phyloP scores from a whole-genome alignment of 345 rosid species.

The Gynandropsis gynandra region DNA sequence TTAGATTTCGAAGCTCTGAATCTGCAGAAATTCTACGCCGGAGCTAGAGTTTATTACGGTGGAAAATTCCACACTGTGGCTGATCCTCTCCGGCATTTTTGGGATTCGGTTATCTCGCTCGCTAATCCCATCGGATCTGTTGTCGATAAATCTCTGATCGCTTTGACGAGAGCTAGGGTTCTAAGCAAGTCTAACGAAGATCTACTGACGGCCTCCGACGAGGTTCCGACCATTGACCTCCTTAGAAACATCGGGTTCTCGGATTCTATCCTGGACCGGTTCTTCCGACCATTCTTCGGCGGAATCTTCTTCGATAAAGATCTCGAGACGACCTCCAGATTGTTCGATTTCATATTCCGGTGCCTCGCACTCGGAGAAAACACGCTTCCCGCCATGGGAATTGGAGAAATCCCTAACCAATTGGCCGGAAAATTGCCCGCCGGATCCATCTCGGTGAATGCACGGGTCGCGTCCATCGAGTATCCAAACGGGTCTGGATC shows the following conservation, averaged over 20 bases:
- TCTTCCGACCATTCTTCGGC: slow-evolving; percentile 83
- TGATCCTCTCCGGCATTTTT: slow-evolving; percentile 75
- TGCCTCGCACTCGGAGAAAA: slow-evolving; percentile 90
- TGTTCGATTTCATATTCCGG: slow-evolving; percentile 78
- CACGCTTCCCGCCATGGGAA: slow-evolving; percentile 75
- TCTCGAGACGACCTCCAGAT: slow-evolving; percentile 73
- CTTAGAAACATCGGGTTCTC: slow-evolving; percentile 62
- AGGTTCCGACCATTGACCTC: slow-evolving; percentile 46
- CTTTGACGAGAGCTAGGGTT: slow-evolving; percentile 48
- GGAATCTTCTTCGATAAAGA: slow-evolving; percentile 79
- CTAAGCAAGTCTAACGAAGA: slow-evolving; percentile 51
- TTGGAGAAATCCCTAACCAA: slow-evolving; percentile 67
- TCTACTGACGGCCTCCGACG: slow-evolving; percentile 41
- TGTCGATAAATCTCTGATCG: slow-evolving; percentile 69
- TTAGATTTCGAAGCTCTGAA: slow-evolving; percentile 52
- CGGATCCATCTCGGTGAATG: slow-evolving; percentile 42
- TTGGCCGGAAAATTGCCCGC: slow-evolving; percentile 50
- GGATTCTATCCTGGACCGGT: slow-evolving; percentile 43
- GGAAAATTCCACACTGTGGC: slow-evolving; percentile 76
- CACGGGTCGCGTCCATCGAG: slow-evolving; percentile 48
- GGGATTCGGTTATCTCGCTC: slow-evolving; percentile 55
- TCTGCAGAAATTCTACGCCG: slow-evolving; percentile 68
- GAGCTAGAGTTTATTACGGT: slow-evolving; percentile 54
- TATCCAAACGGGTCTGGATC: slow-evolving; percentile 24
- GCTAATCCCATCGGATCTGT: slow-evolving; percentile 76